These are phyloP conservation scores for Hyaloscypha hepaticicola DNA, from an alignment of 495 filamentous ascomycete genomes.

Conservation along the genomic window DNA sequence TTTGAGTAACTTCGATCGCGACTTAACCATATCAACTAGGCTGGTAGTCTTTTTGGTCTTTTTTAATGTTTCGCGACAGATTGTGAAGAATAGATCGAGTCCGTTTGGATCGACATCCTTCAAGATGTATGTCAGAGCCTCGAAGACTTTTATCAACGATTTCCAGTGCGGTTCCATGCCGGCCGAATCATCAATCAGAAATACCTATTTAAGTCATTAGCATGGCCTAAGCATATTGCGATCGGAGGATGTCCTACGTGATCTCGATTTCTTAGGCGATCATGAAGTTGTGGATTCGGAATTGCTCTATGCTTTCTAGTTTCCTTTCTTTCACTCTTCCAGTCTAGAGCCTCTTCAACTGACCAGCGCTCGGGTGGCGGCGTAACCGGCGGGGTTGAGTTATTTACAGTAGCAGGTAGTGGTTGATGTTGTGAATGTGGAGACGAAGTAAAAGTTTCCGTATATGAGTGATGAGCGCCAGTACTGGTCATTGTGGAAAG, in stretches of 20 bases:
- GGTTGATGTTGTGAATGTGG: too few species aligned
- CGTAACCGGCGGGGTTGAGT: too few species aligned
- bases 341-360: conserved; percentile 20
- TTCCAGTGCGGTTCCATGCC: conserved; percentile 36
- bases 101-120: conserved; percentile 35
- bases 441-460: too few species aligned
- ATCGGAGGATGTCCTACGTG: conserved; percentile 24
- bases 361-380: background rate
- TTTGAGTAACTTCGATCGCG: background rate
- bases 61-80: conserved; percentile 5
- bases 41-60: background rate
- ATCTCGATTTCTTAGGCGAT: conserved; percentile 30
- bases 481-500: too few species aligned
- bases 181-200: conserved; percentile 42
- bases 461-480: too few species aligned
- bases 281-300: conserved; percentile 9
- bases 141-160: conserved; percentile 31
- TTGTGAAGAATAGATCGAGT: conserved; percentile 41
- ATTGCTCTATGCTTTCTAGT: background rate
- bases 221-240: background rate
- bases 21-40: background rate
- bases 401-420: too few species aligned
- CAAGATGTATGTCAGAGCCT: conserved; percentile 36
- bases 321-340: conserved; percentile 7
- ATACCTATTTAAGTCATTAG: conserved; percentile 32